Conservation (phyloP, 768 basidiomycete genomes). For the Boletus sensibilis region DNA sequence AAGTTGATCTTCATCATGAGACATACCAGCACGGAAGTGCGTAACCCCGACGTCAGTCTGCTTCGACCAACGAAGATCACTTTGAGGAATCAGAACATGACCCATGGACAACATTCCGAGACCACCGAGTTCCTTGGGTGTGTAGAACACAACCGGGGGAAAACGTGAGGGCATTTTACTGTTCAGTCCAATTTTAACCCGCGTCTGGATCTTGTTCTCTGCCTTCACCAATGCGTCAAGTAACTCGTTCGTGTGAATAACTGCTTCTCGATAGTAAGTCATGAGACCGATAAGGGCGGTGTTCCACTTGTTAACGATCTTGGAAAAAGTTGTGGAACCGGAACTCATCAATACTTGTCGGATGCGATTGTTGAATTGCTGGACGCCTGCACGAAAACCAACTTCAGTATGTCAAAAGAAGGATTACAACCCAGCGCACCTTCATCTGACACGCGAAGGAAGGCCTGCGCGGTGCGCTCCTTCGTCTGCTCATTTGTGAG, state of each 20-base stretch:
- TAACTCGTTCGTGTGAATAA: slow-evolving; percentile 95
- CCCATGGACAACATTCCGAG: slow-evolving; percentile 99
- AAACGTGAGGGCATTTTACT: slow-evolving; percentile 99
- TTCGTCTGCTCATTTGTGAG: slow-evolving; percentile 96
- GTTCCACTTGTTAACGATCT: slow-evolving; percentile 99
- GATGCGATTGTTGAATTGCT: slow-evolving; percentile 97
- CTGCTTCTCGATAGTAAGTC: slow-evolving; percentile 98
- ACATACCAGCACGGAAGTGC: slow-evolving; percentile 99
- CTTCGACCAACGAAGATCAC: slow-evolving; percentile 96
- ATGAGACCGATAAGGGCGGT: slow-evolving; percentile 93
- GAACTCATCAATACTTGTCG: slow-evolving; percentile 98
- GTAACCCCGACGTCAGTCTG: slow-evolving; percentile 97
- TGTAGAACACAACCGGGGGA: slow-evolving; percentile 95
- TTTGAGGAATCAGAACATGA: slow-evolving; percentile 97
- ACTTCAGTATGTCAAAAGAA: background rate
- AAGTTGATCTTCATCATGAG: slow-evolving; percentile 89
- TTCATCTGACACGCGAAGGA: slow-evolving; percentile 95
- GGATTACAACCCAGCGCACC: slow-evolving; percentile 41
- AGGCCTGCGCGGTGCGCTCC: slow-evolving; percentile 96
- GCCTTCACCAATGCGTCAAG: slow-evolving; percentile 96
- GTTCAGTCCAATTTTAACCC: slow-evolving; percentile 99
- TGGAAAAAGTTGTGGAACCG: slow-evolving; percentile 97
- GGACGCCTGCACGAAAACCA: slow-evolving; percentile 56
- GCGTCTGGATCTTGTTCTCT: slow-evolving; percentile 99
- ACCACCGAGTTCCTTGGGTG: slow-evolving; percentile 97